Conservation (phyloP, 352 stramenopile genomes). For the Globisporangium irregulare region DNA sequence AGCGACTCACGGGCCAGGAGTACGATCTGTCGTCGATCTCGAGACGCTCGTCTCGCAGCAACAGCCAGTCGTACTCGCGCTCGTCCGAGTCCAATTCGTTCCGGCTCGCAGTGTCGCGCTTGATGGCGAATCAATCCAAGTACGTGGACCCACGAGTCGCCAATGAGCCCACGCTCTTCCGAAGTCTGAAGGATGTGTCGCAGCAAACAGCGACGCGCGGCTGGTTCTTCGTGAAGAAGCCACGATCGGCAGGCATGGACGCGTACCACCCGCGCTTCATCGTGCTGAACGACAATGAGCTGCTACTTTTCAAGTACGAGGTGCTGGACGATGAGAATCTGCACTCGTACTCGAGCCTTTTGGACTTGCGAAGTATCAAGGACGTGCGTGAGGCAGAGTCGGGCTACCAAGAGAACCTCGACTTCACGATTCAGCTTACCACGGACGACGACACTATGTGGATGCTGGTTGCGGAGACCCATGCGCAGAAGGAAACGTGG, state of each 20-base stretch:
- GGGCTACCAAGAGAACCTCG: constrained; percentile 75
- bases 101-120: constrained; percentile 50
- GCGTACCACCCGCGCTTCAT: constrained; percentile 84
- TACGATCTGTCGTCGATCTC: constrained; percentile 79
- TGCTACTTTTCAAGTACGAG: constrained; percentile 88
- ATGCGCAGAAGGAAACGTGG: constrained; percentile 85
- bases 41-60: constrained; percentile 54
- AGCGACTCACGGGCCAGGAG: constrained; percentile 76
- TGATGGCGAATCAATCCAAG: constrained; percentile 80
- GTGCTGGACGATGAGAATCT: constrained; percentile 66
- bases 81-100: constrained; percentile 61
- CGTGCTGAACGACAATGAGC: constrained; percentile 72
- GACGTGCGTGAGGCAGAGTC: constrained; percentile 81
- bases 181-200: constrained; percentile 76
- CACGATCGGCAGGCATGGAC: constrained; percentile 53
- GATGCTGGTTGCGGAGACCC: constrained; percentile 80
- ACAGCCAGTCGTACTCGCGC: constrained; percentile 54
- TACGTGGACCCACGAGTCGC: constrained; percentile 61
- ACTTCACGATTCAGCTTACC: constrained; percentile 84
- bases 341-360: constrained; percentile 59
- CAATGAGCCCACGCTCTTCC: constrained; percentile 48
- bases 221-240: constrained; percentile 86
- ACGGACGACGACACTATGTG: constrained; percentile 69
- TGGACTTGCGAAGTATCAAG: constrained; percentile 76
- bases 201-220: constrained; percentile 59